Percentiles rank a stretch among this genome's conserved stretches.
These are phyloP conservation scores for Dryas drummondii DNA, from an alignment of 306 rosid genomes.

Conservation along the genomic window DNA sequence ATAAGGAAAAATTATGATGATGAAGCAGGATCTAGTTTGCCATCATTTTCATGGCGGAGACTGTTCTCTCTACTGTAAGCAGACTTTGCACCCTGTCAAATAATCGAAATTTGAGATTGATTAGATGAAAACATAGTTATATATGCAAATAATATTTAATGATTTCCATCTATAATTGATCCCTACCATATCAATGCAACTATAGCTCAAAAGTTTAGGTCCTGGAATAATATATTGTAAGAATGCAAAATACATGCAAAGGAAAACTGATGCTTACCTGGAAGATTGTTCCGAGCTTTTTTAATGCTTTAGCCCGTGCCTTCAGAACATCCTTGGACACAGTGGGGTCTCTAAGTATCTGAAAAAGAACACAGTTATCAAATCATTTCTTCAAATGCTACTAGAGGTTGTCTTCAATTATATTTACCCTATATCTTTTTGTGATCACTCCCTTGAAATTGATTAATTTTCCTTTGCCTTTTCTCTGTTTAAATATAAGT, in stretches of 20 bases:
- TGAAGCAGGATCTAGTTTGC: slow-evolving; percentile 32
- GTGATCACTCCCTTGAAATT: neutral
- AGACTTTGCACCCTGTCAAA: slow-evolving; percentile 75
- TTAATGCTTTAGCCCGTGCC: slow-evolving; percentile 66
- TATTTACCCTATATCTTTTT: neutral
- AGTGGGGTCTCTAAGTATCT: slow-evolving; percentile 81
- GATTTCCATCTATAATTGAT: neutral
- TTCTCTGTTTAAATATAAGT: neutral
- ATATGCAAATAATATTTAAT: neutral
- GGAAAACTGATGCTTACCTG: slow-evolving; percentile 58
- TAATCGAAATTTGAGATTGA: slow-evolving; percentile 11
- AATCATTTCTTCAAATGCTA: neutral
- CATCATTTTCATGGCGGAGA: slow-evolving; percentile 62
- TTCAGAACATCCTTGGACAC: slow-evolving; percentile 69
- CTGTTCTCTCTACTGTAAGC: slow-evolving; percentile 75
- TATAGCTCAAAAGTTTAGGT: neutral
- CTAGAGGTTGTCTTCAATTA: neutral
- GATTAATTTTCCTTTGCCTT: neutral
- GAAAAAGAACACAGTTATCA: slow-evolving; percentile 20
- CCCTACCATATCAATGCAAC: neutral
- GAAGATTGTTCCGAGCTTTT: slow-evolving; percentile 73
- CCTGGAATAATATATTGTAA: neutral
- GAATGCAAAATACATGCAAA: neutral
- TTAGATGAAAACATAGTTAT: neutral
- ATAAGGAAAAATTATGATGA: slow-evolving; percentile 36